phyloP scores from a whole-genome alignment of 225 moss, liverwort and hornwort species.

The Lunularia cruciata region DNA sequence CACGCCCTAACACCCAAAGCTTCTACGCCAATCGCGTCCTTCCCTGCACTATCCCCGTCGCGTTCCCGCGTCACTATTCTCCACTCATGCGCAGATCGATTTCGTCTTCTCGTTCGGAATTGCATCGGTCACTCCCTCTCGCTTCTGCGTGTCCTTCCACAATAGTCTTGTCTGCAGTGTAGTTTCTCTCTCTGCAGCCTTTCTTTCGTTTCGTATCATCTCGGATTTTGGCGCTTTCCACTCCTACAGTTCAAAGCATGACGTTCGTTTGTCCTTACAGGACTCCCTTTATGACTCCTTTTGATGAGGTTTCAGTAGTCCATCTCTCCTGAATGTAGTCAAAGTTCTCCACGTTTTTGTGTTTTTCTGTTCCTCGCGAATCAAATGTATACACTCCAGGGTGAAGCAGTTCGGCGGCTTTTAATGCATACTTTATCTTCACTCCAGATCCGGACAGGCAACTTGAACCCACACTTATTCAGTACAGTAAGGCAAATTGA shows the following conservation, averaged over 20 bases:
- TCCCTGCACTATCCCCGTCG: neutral
- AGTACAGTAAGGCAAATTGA: too few species aligned
- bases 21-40: neutral
- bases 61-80: neutral
- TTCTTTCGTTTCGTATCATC: neutral
- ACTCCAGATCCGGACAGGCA: too few species aligned
- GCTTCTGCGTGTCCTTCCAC: neutral
- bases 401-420: too few species aligned
- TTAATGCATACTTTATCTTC: too few species aligned
- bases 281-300: too few species aligned
- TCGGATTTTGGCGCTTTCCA: neutral
- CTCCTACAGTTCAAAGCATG: conserved; percentile 3
- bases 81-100: neutral
- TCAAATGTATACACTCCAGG: too few species aligned
- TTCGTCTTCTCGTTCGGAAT: neutral
- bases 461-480: too few species aligned
- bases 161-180: neutral
- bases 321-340: too few species aligned
- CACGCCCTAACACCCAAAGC: neutral
- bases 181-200: neutral
- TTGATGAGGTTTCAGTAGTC: too few species aligned
- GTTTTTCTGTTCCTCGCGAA: too few species aligned
- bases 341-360: too few species aligned
- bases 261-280: neutral
- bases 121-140: neutral